Base-by-base conservation (phyloP, 495 filamentous ascomycete genomes). In the Elasticomyces elasticus region DNA sequence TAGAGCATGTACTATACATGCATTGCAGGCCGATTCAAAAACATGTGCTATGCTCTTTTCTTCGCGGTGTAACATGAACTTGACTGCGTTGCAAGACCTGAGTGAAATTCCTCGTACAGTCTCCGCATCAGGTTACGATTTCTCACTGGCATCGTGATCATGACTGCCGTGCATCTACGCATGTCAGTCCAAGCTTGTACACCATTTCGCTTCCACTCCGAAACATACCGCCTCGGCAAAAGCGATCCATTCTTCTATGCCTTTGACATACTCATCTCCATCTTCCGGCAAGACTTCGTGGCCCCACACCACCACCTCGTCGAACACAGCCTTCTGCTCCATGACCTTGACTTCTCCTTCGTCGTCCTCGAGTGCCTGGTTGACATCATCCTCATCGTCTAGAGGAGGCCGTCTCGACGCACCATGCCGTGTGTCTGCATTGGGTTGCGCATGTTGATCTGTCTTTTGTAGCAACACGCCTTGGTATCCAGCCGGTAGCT, bases 181-280 rank as follows among this genome's bases (percentile, higher is more conserved):
- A 4, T 10, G n/a, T 40, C 48, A 23, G 48, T 22, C 11, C 10
- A 11, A 6, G 25, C 19, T 10, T 44, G 11, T 20, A 30, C 44
- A 15, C 3, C 17, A 1, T 51, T 11, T 10, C 24, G 13, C 4
- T 20, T 49, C 28, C n/a, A 15, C 19, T 6, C 2, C 33, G 49
- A 24, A 17, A 24, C 20, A 22, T 44, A 83, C 80, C 56, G 71
- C 71, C 59, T 83, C 82, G 22, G 89, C 82, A 67, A 94, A 80
- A 1, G 68, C 72, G 59, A 96, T 68, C 91, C 90, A 96, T 68
- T 97, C 91, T 65, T 85, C 80, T 55, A 94, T 72, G 0, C 78
- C 77, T 62, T 74, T 72, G 13, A 80, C 67, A 67, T 83, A 81
- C 25, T 69, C 69, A 69, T 86, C 81, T 6, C 62, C 67, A 6